Evolutionary conservation across 2,329 filamentous ascomycete genomes (phyloP), one percentile per base, ranked within the genome.

Genomic region (Colletotrichum caudatum): DNA sequence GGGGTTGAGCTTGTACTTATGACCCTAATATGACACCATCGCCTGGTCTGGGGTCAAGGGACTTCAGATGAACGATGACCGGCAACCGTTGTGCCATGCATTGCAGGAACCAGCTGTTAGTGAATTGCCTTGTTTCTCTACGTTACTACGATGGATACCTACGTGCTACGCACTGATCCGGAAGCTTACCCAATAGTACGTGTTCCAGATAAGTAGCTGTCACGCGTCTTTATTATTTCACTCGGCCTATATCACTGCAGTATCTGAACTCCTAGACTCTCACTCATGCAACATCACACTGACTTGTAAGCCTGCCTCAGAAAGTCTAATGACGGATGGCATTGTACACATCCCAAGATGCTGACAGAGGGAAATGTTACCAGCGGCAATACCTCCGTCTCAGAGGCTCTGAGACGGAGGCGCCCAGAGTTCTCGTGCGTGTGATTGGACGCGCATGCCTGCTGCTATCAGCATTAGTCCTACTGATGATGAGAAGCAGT

Each of bases 1-100:
- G 11, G 35, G 54, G 35, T n/a, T 11, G 8, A 37, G 62, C 56
- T 66, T 50, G 23, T 50, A 46, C 1, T 50, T 39, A 46, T 44
- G 26, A 3, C 9, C 37, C 26, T 20, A 48, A 41, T n/a, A 35
- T 57, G 29, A 18, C 33, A 29, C 7, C 7, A 20, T 14, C 23
- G 29, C 41, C 44, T 58, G 41, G 51, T 50, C 41, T 57, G 50
- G 16, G 64, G 35, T 58, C 39, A n/a, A 20, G 41, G 18, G 7
- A 53, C 58, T 62, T 71, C 68, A 63, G 68, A 68, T 57, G 68
- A 71, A 71, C 64, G 64, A 44, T 35, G 23, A 26, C 20, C 35
- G 39, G 35, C n/a, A 50, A 37, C 29, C 14, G 26, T 53, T 35
- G 14, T 64, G 35, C 37, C 26, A 66, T 48, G 33, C 29, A 51